A percentile compares a stretch with the other conserved stretches of the same genome.
phyloP scores from a whole-genome alignment of 2,329 filamentous ascomycete species.

The Stagonosporopsis tanaceti region DNA sequence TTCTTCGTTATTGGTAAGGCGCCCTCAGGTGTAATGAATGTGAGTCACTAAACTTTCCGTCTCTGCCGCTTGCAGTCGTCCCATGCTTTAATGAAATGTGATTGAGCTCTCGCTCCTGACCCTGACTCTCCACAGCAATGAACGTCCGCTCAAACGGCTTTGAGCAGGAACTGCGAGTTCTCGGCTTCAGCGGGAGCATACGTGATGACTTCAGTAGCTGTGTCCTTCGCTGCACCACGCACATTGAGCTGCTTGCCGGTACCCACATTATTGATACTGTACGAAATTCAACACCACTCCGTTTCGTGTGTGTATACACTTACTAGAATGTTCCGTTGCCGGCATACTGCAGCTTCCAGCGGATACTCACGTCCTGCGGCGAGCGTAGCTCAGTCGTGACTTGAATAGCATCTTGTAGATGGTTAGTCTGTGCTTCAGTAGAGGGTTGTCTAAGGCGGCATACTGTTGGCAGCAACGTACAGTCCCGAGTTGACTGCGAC shows the following conservation, averaged over 20 bases:
- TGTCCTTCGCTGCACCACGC: neutral
- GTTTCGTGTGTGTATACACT: neutral
- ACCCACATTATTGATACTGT: slow-evolving; percentile 1
- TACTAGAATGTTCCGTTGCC: slow-evolving; percentile 6
- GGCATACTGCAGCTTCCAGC: slow-evolving; percentile 3
- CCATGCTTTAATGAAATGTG: too few relatives aligned
- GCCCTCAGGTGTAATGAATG: too few relatives aligned
- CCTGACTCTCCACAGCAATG: too few relatives aligned
- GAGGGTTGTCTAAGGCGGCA: too few relatives aligned
- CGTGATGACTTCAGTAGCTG: slow-evolving; percentile 1
- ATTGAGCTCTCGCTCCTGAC: too few relatives aligned
- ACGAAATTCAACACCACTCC: neutral
- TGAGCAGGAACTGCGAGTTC: slow-evolving; percentile 3
- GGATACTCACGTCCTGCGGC: neutral
- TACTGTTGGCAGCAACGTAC: slow-evolving; percentile 2
- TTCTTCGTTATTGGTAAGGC: too few relatives aligned
- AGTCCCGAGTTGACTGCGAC: slow-evolving; percentile 3
- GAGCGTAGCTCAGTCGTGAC: slow-evolving; percentile 2
- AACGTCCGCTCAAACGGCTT: neutral
- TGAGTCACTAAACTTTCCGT: too few relatives aligned
- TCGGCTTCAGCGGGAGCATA: neutral
- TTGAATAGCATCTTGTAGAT: neutral
- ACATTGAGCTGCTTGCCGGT: neutral
- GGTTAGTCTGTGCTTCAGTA: neutral
- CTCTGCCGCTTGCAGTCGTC: too few relatives aligned